Evolutionary conservation across 208 protist genomes (phyloP).

Genomic region (Crithidia fasciculata): DNA sequence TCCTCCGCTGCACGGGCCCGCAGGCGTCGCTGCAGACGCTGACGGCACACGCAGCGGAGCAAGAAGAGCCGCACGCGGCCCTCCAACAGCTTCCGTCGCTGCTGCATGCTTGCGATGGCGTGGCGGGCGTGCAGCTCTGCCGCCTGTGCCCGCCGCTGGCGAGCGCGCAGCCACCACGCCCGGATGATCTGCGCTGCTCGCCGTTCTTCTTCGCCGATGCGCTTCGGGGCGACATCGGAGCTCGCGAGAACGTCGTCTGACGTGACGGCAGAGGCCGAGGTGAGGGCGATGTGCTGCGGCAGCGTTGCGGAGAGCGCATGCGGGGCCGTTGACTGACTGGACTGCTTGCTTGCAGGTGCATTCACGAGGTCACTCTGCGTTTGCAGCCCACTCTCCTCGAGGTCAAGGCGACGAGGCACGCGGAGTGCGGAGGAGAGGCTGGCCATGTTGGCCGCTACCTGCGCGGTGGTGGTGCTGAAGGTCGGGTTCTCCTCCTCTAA

Average conservation of each 20-base stretch:
- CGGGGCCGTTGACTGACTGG: background rate
- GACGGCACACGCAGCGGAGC: slow-evolving; percentile 36
- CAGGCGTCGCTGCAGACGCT: slow-evolving; percentile 30
- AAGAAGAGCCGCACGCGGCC: slow-evolving; percentile 39
- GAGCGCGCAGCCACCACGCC: slow-evolving; percentile 29
- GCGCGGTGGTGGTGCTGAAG: slow-evolving; percentile 2
- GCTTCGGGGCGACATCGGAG: background rate
- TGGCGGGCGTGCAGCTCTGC: slow-evolving; percentile 21
- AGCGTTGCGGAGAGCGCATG: slow-evolving; percentile 9
- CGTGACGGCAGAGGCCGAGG: background rate
- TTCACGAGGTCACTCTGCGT: background rate
- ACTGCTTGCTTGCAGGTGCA: slow-evolving; percentile 5
- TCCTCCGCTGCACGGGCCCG: slow-evolving; percentile 13
- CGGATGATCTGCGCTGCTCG: slow-evolving; percentile 38
- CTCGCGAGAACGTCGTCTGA: background rate
- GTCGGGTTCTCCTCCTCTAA: background rate
- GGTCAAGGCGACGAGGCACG: slow-evolving; percentile 15
- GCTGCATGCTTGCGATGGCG: slow-evolving; percentile 21
- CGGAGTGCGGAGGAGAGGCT: slow-evolving; percentile 5
- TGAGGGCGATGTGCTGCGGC: slow-evolving; percentile 5
- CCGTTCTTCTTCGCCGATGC: background rate
- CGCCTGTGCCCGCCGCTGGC: slow-evolving; percentile 11
- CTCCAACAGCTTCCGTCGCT: slow-evolving; percentile 33
- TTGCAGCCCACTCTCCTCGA: slow-evolving; percentile 12
- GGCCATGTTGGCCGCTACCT: slow-evolving; percentile 17